Evolutionary conservation across 176 grass and related monocot species (phyloP).

Genomic region (Avena atlantica): DNA sequence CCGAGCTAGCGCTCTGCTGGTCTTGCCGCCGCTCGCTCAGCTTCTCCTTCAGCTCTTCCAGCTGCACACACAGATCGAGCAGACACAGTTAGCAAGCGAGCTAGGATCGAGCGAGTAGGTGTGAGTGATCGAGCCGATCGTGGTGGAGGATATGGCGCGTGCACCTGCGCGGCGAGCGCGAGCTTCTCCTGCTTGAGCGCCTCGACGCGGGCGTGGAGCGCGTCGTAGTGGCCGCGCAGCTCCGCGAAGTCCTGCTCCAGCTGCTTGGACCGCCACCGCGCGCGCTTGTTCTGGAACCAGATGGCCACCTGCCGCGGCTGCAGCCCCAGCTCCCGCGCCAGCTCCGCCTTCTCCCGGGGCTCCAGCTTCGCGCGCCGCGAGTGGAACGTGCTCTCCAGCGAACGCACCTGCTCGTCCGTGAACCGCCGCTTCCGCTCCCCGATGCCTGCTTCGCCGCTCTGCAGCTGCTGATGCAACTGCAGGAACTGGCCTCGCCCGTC

Average conservation of each 20-base stretch:
- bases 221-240: constrained; percentile 63
- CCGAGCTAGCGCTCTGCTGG: constrained; percentile 46
- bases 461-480: background rate
- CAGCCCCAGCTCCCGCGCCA: constrained; percentile 79
- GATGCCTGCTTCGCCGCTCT: too few species aligned
- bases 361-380: constrained; percentile 73
- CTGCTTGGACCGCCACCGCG: constrained; percentile 90
- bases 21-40: constrained; percentile 33
- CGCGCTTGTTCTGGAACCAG: constrained; percentile 99
- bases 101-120: too few species aligned
- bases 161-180: constrained; percentile 51
- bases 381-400: constrained; percentile 89
- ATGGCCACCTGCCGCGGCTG: constrained; percentile 96
- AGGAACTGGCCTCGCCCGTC: background rate
- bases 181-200: constrained; percentile 55
- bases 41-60: constrained; percentile 47
- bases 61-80: background rate
- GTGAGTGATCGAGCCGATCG: background rate
- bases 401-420: constrained; percentile 92
- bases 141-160: background rate
- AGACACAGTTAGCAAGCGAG: background rate
- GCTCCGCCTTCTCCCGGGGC: constrained; percentile 75
- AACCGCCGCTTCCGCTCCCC: constrained; percentile 80
- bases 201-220: constrained; percentile 47
- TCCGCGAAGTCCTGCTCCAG: constrained; percentile 81